A percentile compares a stretch with the other conserved stretches of the same genome.
phyloP scores from a whole-genome alignment of 2,329 filamentous ascomycete genomes.

The Fusarium avenaceum region DNA sequence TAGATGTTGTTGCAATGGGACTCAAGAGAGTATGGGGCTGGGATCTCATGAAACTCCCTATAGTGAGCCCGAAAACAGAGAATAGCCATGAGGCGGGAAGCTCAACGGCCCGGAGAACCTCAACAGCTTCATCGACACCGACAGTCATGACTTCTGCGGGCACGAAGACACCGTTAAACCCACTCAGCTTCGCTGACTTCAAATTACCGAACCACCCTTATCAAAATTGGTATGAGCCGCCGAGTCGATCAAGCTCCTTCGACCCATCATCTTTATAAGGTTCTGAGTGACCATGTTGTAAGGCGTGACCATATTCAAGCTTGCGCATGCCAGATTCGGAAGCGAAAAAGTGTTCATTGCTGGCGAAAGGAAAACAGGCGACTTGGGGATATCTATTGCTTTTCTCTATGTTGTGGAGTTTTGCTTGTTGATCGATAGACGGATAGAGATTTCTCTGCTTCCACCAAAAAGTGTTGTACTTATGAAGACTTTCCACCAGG shows the following conservation, averaged over 20 bases:
- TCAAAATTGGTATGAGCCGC: constrained; percentile 82
- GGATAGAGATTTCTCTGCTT: background rate
- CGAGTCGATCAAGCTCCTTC: constrained; percentile 60
- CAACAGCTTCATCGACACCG: constrained; percentile 37
- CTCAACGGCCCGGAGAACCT: constrained; percentile 13
- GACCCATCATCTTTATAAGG: constrained; percentile 30
- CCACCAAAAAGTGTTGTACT: background rate
- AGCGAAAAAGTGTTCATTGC: constrained; percentile 9
- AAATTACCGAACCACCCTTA: constrained; percentile 84
- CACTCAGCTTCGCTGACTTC: constrained; percentile 81
- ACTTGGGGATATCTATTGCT: constrained; percentile 35
- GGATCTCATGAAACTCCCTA: constrained; percentile 50
- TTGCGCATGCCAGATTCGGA: background rate
- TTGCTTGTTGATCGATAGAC: constrained; percentile 8
- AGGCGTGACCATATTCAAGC: constrained; percentile 3
- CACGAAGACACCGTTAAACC: constrained; percentile 69
- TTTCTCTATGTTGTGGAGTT: constrained; percentile 30
- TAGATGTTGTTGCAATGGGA: constrained; percentile 78
- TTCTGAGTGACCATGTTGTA: background rate
- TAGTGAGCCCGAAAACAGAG: constrained; percentile 18
- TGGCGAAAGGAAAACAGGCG: constrained; percentile 23
- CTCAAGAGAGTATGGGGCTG: constrained; percentile 85
- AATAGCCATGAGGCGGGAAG: constrained; percentile 22
- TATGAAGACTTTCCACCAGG: constrained; percentile 42
- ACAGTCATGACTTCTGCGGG: constrained; percentile 50